These are phyloP conservation scores for Niebla homalea DNA, from an alignment of 495 filamentous ascomycete genomes.

Conservation along the genomic window DNA sequence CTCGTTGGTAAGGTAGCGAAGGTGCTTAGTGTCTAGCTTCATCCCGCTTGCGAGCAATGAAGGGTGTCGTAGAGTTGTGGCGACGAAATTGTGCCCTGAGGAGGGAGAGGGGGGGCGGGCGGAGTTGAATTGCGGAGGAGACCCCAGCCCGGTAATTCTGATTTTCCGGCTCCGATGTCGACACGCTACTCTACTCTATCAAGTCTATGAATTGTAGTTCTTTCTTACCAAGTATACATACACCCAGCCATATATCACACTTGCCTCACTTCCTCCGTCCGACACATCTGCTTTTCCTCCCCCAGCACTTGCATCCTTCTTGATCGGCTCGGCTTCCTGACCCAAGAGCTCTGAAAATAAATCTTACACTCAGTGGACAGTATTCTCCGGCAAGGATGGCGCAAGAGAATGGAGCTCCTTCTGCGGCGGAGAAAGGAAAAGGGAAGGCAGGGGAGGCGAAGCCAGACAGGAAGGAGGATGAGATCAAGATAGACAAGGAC, in stretches of 20 bases:
- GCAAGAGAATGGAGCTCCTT: constrained; percentile 77
- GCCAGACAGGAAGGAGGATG: constrained; percentile 50
- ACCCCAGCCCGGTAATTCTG: too few species aligned
- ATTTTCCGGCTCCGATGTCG: too few species aligned
- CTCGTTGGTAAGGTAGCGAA: constrained; percentile 82
- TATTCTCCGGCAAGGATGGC: constrained; percentile 49
- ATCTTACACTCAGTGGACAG: not conserved
- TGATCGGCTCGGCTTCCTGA: not conserved
- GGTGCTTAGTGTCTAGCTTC: constrained; percentile 83
- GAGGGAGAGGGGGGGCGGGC: not conserved
- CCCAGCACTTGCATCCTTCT: not conserved
- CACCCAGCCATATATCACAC: too few species aligned
- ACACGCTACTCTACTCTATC: too few species aligned
- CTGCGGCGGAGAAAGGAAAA: constrained; percentile 85
- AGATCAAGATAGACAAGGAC: constrained; percentile 52
- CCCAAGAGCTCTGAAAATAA: too few species aligned
- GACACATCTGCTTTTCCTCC: not conserved
- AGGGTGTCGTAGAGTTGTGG: too few species aligned
- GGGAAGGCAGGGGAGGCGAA: constrained; percentile 63
- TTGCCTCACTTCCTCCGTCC: too few species aligned
- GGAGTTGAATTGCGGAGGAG: too few species aligned
- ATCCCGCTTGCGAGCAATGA: constrained; percentile 34
- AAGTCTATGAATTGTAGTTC: too few species aligned
- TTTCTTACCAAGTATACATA: too few species aligned
- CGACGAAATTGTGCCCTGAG: not conserved